Evolutionary conservation across 2,329 filamentous ascomycete species (phyloP), one percentile per base, ranked within the genome.

Genomic region (Dothideomycetes sp.): DNA sequence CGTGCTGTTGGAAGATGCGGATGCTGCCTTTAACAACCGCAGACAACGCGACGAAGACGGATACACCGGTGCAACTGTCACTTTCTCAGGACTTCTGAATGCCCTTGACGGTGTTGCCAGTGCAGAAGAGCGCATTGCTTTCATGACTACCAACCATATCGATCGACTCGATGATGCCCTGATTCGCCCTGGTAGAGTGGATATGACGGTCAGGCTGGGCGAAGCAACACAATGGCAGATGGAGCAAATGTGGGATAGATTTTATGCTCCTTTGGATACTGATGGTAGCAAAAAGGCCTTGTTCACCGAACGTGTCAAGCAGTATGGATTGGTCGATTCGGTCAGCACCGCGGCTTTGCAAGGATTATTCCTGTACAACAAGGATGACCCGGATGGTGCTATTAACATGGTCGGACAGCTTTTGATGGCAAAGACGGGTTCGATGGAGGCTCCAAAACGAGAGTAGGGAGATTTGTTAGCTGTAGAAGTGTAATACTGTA

Each of bases 331-430:
- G 18, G 76, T 93, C 39, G 73, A 77, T 13, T 69, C 74, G 37
- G 69, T 86, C 12, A 96, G 88, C 58, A 88, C 89, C 4, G 91
- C 91, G 19, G 86, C 87, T 16, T 78, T 98, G 20, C 91, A 98
- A 62, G 91, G 91, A 0, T 64, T 98, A 31, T 98, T 98, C 61
- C 62, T 96, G 59, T 94, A 93, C 60, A 93, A 96, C 64, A 98
- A 98, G 65, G 83, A 81, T 48, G 75, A 94, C 52, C 83, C 88
- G 69, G 73, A 87, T 50, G 87, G 89, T 2, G 89, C 89, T 11
- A 88, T 96, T 17, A 47, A 48, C 10, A 59, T 56, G 49, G 49
- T 60, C 7, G 53, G 55, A 28, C 51, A 59, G 44, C 46, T 62
- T 13, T 13, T 42, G 1, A 42, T 42, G 40, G 40, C 40, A 5